Base-by-base conservation (phyloP, 768 basidiomycete species). In the Mycena albidolilacea region DNA sequence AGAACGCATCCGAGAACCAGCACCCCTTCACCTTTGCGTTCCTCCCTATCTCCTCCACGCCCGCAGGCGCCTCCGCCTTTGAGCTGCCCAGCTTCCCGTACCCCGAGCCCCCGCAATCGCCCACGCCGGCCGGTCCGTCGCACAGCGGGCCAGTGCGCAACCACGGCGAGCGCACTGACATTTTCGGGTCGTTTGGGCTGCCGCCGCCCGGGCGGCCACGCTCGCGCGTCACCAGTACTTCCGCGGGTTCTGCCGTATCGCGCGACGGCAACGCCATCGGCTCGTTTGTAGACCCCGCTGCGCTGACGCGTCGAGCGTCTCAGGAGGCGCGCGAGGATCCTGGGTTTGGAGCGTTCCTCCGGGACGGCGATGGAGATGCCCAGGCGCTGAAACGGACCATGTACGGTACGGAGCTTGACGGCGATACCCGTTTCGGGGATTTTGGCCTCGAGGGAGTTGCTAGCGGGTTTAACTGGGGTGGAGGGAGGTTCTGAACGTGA, bases 381-480 rank as follows among this genome's bases (percentile, higher is more conserved):
- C 85, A 85, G 35, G 84, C 86, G 5, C 85, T 87, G 75, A 90
- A 88, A 78, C 88, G 90, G 71, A 95, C 94, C 7, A 93, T 95
- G 91, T 95, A 94, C 80, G 94, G 94, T 9, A 95, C 94, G 0
- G 94, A 95, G 81, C 82, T 94, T 54, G 93, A 94, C n/a, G 85
- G 84, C 41, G 93, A 95, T 78, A 91, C 92, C n/a, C 89, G 94
- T 63, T 95, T 95, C 78, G 94, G 94, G 7, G 94, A 95, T 81
- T 95, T 95, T 79, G 94, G 94, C 48, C 85, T 93, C 35, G 91
- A 93, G 78, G 92, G 93, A 14, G 90, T 94, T 69, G 92, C 92
- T n/a, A 88, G 87, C 60, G 88, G 89, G 7, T 94, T 92, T 19
- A 54, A 54, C 78, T 94, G 93, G 92, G 80, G 88, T 0, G 85